These are phyloP conservation scores for Begonia peltatifolia DNA, from an alignment of 306 rosid genomes.

Conservation along the genomic window DNA sequence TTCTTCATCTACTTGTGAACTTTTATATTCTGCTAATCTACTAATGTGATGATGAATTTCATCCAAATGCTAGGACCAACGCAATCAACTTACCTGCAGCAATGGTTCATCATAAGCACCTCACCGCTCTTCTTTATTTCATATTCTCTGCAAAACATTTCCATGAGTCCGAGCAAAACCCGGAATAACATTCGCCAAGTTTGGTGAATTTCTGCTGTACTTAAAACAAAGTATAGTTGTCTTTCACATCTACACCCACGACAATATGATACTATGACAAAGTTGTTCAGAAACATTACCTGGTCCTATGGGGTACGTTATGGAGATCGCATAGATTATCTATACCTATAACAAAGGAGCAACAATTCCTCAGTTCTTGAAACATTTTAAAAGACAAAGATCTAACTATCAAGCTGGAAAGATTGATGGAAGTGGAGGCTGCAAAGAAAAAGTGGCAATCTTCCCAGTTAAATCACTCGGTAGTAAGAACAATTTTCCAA, in stretches of 20 bases:
- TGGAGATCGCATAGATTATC: conserved; percentile 43
- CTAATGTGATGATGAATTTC: too few species aligned
- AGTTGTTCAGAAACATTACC: conserved; percentile 38
- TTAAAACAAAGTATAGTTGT: conserved; percentile 26
- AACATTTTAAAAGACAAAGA: too few species aligned
- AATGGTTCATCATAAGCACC: conserved; percentile 7
- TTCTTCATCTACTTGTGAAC: too few species aligned
- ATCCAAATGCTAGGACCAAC: too few species aligned
- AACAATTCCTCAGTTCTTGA: too few species aligned
- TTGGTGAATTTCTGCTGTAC: conserved; percentile 33
- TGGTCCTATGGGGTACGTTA: conserved; percentile 55
- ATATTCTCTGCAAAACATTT: conserved; percentile 4
- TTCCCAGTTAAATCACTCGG: conserved; percentile 62
- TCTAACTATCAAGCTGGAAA: conserved; percentile 45
- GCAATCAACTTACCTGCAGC: not conserved
- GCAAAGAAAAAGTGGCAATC: conserved; percentile 26
- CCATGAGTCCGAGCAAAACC: conserved; percentile 5
- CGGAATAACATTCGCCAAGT: conserved; percentile 37
- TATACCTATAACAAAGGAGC: conserved; percentile 48
- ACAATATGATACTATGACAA: conserved; percentile 32
- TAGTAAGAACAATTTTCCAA: conserved; percentile 47
- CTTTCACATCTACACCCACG: conserved; percentile 68
- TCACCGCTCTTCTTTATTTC: conserved; percentile 4
- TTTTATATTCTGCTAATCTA: too few species aligned
- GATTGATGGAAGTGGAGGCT: conserved; percentile 58